phyloP scores from a whole-genome alignment of 75 land plant genomes.

The Sequoiadendron giganteum region DNA sequence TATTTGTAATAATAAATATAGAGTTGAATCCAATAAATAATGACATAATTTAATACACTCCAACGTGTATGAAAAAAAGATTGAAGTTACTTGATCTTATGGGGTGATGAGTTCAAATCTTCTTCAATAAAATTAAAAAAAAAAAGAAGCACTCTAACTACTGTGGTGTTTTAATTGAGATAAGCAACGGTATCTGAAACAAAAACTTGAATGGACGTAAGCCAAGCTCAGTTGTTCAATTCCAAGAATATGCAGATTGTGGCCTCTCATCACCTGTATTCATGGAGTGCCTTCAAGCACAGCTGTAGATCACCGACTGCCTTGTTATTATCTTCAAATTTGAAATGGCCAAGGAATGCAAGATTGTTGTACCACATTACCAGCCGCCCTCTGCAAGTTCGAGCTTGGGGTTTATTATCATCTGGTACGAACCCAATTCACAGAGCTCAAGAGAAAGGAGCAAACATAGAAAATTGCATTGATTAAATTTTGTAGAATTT shows the following conservation, averaged over 20 bases:
- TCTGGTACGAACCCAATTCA: not conserved
- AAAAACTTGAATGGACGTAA: not conserved
- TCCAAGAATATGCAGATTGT: not conserved
- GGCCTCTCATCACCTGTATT: not conserved
- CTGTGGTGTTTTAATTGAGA: no score
- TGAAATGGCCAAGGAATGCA: not conserved
- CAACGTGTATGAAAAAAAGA: no score
- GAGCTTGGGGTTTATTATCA: not conserved
- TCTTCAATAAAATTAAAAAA: no score
- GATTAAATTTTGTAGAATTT: no score
- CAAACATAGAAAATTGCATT: no score
- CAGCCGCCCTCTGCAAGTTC: constrained; percentile 1
- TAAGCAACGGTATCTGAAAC: not conserved
- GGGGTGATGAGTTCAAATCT: no score
- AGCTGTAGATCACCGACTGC: not conserved
- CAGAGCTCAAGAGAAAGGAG: no score
- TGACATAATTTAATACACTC: no score
- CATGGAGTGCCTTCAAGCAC: not conserved
- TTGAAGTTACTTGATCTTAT: no score
- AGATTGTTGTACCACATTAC: not conserved
- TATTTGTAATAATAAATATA: no score
- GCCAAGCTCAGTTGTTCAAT: not conserved
- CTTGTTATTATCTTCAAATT: not conserved
- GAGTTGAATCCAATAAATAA: no score
- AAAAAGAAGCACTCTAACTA: no score